Conservation (phyloP, 2,329 filamentous ascomycete species). For the Grosmannia huntii region DNA sequence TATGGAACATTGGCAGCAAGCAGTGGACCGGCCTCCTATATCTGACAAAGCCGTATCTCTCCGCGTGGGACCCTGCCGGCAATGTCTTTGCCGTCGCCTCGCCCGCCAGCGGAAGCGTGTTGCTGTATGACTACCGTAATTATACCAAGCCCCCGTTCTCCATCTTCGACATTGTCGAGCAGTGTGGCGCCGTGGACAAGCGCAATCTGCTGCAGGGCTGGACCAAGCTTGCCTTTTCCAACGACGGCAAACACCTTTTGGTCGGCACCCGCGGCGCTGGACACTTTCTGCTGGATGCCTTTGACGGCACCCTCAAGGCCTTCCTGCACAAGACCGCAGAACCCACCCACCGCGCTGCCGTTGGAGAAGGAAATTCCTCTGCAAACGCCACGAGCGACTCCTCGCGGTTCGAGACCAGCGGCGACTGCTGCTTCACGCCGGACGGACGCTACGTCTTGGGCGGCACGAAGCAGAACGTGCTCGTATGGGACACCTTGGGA, state of each 20-base stretch:
- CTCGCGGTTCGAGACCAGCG: slow-evolving; percentile 40
- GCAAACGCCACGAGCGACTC: slow-evolving; percentile 20
- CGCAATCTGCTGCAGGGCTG: slow-evolving; percentile 57
- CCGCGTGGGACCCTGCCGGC: slow-evolving; percentile 85
- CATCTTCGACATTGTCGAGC: slow-evolving; percentile 65
- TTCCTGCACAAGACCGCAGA: slow-evolving; percentile 51
- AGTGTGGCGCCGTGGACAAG: slow-evolving; percentile 32
- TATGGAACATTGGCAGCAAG: slow-evolving; percentile 80
- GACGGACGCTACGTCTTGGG: slow-evolving; percentile 84
- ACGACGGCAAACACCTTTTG: slow-evolving; percentile 81
- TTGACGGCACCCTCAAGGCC: slow-evolving; percentile 66
- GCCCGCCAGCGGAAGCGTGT: slow-evolving; percentile 61
- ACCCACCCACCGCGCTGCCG: slow-evolving; percentile 37
- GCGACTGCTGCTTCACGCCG: slow-evolving; percentile 79
- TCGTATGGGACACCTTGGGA: slow-evolving; percentile 74
- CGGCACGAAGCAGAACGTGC: slow-evolving; percentile 59
- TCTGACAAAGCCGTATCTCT: slow-evolving; percentile 67
- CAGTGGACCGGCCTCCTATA: slow-evolving; percentile 70
- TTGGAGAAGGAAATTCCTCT: slow-evolving; percentile 31
- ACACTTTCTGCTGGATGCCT: slow-evolving; percentile 90
- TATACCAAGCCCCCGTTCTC: slow-evolving; percentile 86
- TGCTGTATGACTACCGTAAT: slow-evolving; percentile 88
- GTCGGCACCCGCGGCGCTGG: slow-evolving; percentile 72
- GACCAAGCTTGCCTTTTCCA: slow-evolving; percentile 90
- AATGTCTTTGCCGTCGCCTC: slow-evolving; percentile 84